Percentiles rank a stretch among this genome's conserved stretches.
Conservation (phyloP, 2,329 filamentous ascomycete species). For the Stemphylium beticola region DNA sequence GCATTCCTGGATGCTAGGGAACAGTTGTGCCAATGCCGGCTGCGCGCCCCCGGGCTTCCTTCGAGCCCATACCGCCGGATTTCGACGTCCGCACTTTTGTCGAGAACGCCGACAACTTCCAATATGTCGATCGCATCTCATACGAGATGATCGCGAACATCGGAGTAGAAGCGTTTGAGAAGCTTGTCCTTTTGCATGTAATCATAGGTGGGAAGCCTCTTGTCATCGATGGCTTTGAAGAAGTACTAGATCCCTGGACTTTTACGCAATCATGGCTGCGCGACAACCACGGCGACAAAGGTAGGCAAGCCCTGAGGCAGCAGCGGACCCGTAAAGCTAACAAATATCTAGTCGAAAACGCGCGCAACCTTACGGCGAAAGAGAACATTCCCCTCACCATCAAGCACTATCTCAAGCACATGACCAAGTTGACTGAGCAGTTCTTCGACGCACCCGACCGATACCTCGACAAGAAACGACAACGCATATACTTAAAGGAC, state of each 20-base stretch:
- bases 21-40: constrained; percentile 68
- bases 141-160: constrained; percentile 78
- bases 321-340: constrained; percentile 34
- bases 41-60: constrained; percentile 81
- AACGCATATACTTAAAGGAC: constrained; percentile 94
- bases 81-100: constrained; percentile 80
- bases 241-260: constrained; percentile 73
- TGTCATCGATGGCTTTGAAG: constrained; percentile 87
- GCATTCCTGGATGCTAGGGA: constrained; percentile 15
- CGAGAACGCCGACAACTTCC: constrained; percentile 80
- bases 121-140: constrained; percentile 82
- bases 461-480: constrained; percentile 78
- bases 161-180: constrained; percentile 81
- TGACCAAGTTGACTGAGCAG: constrained; percentile 83
- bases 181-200: constrained; percentile 82
- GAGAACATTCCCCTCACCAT: constrained; percentile 82
- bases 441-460: constrained; percentile 71
- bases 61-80: constrained; percentile 87
- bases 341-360: constrained; percentile 71
- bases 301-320: constrained; percentile 55
- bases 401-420: constrained; percentile 86
- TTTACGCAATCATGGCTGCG: constrained; percentile 85
- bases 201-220: constrained; percentile 85
- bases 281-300: constrained; percentile 77
- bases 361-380: constrained; percentile 78